A percentile compares a stretch with the other conserved stretches of the same genome.
Conservation (phyloP, 768 basidiomycete genomes). For the Daedaleopsis nitida region DNA sequence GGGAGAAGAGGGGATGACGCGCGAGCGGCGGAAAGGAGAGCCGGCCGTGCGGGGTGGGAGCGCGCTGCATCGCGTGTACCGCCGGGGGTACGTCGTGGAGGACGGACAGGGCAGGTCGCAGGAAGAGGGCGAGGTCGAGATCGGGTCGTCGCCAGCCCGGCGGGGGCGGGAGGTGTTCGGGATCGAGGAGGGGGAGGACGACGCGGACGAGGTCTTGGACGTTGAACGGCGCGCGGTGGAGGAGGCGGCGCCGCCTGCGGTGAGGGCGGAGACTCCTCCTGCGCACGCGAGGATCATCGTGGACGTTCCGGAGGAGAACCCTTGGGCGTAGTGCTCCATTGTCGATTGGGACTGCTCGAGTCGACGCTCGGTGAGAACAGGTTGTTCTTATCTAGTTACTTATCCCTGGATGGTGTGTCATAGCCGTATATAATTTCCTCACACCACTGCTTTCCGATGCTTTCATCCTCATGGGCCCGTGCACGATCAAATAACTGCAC, state of each 20-base stretch:
- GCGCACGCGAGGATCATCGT: conserved; percentile 40
- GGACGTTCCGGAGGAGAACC: conserved; percentile 49
- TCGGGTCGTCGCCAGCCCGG: conserved; percentile 29
- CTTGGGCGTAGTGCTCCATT: conserved; percentile 46
- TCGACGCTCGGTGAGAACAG: not conserved
- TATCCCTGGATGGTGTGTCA: not conserved
- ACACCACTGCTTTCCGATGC: no score
- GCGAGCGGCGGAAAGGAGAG: conserved; percentile 64
- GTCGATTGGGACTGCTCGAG: not conserved
- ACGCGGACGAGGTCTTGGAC: conserved; percentile 38
- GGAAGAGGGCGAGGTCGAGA: conserved; percentile 44
- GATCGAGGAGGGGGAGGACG: conserved; percentile 43
- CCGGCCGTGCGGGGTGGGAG: conserved; percentile 43
- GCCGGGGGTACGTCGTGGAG: conserved; percentile 46
- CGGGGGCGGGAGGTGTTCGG: conserved; percentile 22
- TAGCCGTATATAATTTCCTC: not conserved
- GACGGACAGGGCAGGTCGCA: conserved; percentile 29
- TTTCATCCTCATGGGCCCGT: no score
- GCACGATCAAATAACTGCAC: no score
- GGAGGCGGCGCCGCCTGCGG: conserved; percentile 22
- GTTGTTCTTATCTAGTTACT: not conserved
- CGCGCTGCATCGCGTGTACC: conserved; percentile 54
- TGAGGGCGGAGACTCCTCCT: conserved; percentile 45
- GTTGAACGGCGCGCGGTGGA: conserved; percentile 29
- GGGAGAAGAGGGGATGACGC: conserved; percentile 51